phyloP scores from a whole-genome alignment of 1,284 basidiomycete genomes.

The Boletus albobrunnescens region DNA sequence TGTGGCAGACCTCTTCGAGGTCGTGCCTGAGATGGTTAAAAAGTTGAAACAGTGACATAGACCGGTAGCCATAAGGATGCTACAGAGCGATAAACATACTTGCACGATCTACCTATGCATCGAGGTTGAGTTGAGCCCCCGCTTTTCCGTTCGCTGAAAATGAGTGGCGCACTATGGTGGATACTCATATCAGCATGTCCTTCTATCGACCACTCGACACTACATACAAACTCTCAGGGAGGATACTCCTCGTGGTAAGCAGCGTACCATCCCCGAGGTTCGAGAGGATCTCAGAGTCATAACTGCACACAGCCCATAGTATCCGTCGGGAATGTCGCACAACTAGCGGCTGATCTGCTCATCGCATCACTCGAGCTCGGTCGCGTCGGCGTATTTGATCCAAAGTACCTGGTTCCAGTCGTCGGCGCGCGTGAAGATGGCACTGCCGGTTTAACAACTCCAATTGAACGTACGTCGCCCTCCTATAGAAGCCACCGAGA shows the following conservation, averaged over 20 bases:
- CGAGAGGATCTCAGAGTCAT: conserved; percentile 8
- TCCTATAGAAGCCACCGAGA: neutral
- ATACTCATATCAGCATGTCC: conserved; percentile 16
- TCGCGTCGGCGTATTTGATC: conserved; percentile 58
- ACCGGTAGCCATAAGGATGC: neutral
- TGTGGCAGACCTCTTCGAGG: conserved; percentile 88
- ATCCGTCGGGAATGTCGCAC: conserved; percentile 74
- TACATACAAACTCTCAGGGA: conserved; percentile 39
- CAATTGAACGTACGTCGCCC: conserved; percentile 60
- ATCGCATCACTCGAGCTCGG: conserved; percentile 60
- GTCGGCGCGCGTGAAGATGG: conserved; percentile 64
- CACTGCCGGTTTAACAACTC: conserved; percentile 57
- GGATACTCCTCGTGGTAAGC: conserved; percentile 49
- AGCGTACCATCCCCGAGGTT: neutral
- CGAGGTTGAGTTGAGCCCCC: conserved; percentile 41
- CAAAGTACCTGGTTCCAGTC: conserved; percentile 62
- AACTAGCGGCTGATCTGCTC: conserved; percentile 71
- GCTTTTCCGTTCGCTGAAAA: conserved; percentile 32
- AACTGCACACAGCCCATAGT: conserved; percentile 60
- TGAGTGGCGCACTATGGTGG: too few relatives aligned
- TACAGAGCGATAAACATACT: neutral
- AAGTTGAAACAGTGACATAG: conserved; percentile 62
- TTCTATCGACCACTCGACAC: conserved; percentile 40
- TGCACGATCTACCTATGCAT: neutral
- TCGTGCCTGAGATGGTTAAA: conserved; percentile 82